A percentile compares a stretch with the other conserved stretches of the same genome.
phyloP scores from a whole-genome alignment of 177 flowering plant species.

The Telopea speciosissima region DNA sequence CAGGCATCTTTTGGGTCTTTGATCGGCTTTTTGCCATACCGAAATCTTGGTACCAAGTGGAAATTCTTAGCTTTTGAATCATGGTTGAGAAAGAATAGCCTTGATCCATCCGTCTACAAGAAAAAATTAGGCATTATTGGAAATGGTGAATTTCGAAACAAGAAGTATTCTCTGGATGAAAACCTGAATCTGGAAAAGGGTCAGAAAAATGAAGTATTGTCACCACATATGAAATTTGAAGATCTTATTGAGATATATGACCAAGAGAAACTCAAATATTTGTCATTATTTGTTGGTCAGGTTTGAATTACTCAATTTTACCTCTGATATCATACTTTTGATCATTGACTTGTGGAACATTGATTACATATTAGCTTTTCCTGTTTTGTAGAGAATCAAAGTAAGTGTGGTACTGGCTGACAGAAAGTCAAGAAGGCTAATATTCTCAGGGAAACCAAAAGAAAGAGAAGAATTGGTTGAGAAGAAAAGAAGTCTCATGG shows the following conservation, averaged over 20 bases:
- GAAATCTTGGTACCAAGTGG: slow-evolving; percentile 70
- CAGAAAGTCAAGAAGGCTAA: slow-evolving; percentile 57
- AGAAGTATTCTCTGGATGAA: slow-evolving; percentile 23
- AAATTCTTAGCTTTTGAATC: slow-evolving; percentile 92
- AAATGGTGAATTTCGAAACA: slow-evolving; percentile 31
- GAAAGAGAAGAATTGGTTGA: slow-evolving; percentile 67
- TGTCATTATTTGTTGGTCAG: slow-evolving; percentile 91
- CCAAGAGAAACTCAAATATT: slow-evolving; percentile 71
- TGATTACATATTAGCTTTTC: background rate
- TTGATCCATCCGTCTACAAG: slow-evolving; percentile 64
- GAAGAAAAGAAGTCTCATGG: slow-evolving; percentile 49
- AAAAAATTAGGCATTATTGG: slow-evolving; percentile 55
- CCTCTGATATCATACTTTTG: background rate
- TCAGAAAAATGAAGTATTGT: slow-evolving; percentile 26
- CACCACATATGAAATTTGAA: slow-evolving; percentile 58
- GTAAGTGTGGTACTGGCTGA: slow-evolving; percentile 65
- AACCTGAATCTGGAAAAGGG: slow-evolving; percentile 17
- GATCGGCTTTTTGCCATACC: slow-evolving; percentile 85
- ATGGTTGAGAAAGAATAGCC: slow-evolving; percentile 80
- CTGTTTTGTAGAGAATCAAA: slow-evolving; percentile 55
- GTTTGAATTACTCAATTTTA: slow-evolving; percentile 32
- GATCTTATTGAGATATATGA: slow-evolving; percentile 77
- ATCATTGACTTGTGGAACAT: background rate
- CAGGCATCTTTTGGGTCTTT: slow-evolving; percentile 88
- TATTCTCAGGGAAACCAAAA: slow-evolving; percentile 71